phyloP scores from a whole-genome alignment of 305 asterid species.

The Fraxinus albicans region DNA sequence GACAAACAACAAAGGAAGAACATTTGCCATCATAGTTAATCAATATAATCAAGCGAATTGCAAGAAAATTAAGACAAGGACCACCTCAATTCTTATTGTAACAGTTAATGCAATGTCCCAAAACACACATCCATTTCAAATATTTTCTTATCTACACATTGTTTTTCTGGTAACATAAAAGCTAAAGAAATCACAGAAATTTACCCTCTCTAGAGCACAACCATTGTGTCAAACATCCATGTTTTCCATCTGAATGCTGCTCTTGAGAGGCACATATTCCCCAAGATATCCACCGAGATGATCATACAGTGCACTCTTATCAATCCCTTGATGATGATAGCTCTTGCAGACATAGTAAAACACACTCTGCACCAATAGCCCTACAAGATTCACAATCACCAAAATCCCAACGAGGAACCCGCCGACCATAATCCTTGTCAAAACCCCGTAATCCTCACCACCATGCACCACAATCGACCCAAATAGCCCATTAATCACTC shows the following conservation, averaged over 20 bases:
- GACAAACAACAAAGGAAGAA: not conserved
- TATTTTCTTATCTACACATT: not conserved
- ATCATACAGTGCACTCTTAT: slow-evolving; percentile 75
- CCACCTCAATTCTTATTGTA: not conserved
- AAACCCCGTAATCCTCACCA: not conserved
- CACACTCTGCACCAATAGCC: slow-evolving; percentile 86
- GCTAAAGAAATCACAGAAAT: slow-evolving; percentile 16
- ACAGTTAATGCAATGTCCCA: not conserved
- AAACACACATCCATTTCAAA: not conserved
- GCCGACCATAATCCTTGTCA: slow-evolving; percentile 40
- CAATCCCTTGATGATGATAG: slow-evolving; percentile 80
- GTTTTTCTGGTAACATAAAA: not conserved
- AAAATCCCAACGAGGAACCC: slow-evolving; percentile 84
- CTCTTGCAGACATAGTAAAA: slow-evolving; percentile 94
- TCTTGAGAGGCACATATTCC: slow-evolving; percentile 91
- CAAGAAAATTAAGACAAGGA: not conserved
- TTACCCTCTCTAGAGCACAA: not conserved
- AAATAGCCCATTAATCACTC: not conserved
- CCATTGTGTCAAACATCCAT: slow-evolving; percentile 44
- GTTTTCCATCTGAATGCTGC: slow-evolving; percentile 75
- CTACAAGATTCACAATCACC: slow-evolving; percentile 80
- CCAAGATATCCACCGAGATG: slow-evolving; percentile 97
- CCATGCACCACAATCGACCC: not conserved
- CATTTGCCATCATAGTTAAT: no score
- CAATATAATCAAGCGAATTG: not conserved